A percentile compares a stretch with the other conserved stretches of the same genome.
These are phyloP conservation scores for Ascobolus immersus DNA, from an alignment of 495 filamentous ascomycete species.

Conservation along the genomic window DNA sequence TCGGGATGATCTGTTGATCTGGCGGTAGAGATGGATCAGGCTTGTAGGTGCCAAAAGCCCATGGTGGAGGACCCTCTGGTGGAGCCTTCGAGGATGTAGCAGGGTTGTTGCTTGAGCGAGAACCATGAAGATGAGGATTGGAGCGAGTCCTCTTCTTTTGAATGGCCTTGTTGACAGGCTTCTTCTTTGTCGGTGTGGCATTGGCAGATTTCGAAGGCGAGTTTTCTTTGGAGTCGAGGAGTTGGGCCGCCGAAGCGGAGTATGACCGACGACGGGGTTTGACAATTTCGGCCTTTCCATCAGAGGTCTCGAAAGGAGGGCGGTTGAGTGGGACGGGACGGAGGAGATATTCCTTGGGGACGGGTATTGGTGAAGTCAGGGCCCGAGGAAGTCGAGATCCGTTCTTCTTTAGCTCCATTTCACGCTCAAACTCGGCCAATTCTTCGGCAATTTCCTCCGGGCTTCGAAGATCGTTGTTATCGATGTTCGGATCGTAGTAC, in stretches of 20 bases:
- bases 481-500: slow-evolving; percentile 23
- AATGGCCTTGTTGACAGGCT: too few relatives aligned
- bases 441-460: slow-evolving; percentile 62
- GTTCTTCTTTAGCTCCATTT: slow-evolving; percentile 17
- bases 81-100: slow-evolving; percentile 37
- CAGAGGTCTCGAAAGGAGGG: slow-evolving; percentile 30
- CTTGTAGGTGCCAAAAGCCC: slow-evolving; percentile 84
- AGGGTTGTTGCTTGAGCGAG: slow-evolving; percentile 11
- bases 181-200: slow-evolving; percentile 18
- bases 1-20: slow-evolving; percentile 85
- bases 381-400: slow-evolving; percentile 45
- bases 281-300: slow-evolving; percentile 32
- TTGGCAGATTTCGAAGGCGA: slow-evolving; percentile 11
- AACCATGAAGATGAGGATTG: slow-evolving; percentile 13
- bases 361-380: slow-evolving; percentile 24
- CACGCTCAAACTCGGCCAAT: slow-evolving; percentile 21
- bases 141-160: slow-evolving; percentile 19
- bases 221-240: slow-evolving; percentile 21
- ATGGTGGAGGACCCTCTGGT: slow-evolving; percentile 86
- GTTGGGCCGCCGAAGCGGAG: slow-evolving; percentile 32
- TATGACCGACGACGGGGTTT: slow-evolving; percentile 42
- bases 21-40: slow-evolving; percentile 84
- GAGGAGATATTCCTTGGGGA: slow-evolving; percentile 41
- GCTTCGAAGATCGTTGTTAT: slow-evolving; percentile 35
- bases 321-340: slow-evolving; percentile 42